Base-by-base conservation (phyloP, 2,329 filamentous ascomycete species). In the Helminthosporium solani region DNA sequence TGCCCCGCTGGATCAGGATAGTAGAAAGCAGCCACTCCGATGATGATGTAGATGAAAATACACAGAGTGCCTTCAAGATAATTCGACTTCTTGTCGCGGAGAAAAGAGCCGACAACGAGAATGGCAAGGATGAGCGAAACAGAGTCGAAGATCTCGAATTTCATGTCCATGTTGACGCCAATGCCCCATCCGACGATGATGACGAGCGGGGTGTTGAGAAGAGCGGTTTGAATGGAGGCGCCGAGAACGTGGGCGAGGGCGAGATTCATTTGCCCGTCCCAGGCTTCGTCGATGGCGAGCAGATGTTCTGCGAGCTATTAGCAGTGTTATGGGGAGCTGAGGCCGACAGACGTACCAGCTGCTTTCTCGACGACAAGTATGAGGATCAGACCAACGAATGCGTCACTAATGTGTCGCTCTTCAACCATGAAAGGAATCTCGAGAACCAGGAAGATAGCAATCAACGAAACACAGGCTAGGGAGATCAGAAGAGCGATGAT, bases 91-190 rank as follows among this genome's bases (percentile, higher is more conserved):
- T 88, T 84, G 64, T 96, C 91, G 40, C 90, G 79, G 44, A 96
- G 73, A 71, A 96, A 95, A 51, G 90, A 88, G 1, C 90, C 90
- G 2, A 95, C 88, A 0, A 90, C 89, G 33, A 96, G 76, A 58
- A 96, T 92, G 21, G 88, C 83, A 19, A 96, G 78, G 46, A 96
- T 83, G 7, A 96, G 75, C 53, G 95, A 79, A 46, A 87, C 81
- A 16, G 95, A 80, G 73, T 95, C 89, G 75, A 96, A 96, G 12
- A 90, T 78, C 58, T 94, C 87, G 66, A 96, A 96, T 64, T 90
- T 85, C 42, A 96, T 76, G 52, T 87, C 84, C 81, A 96, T 88
- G 5, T 76, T 63, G 54, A 82, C 81, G 46, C 72, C 71, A 28
- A 90, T 71, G 18, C 87, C 85, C 90, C 91, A 96, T 35, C 86